Evolutionary conservation across 1,139 yeast genomes (phyloP), one percentile per base, ranked within the genome.

Genomic region (Debaryomycetaceae sp.): DNA sequence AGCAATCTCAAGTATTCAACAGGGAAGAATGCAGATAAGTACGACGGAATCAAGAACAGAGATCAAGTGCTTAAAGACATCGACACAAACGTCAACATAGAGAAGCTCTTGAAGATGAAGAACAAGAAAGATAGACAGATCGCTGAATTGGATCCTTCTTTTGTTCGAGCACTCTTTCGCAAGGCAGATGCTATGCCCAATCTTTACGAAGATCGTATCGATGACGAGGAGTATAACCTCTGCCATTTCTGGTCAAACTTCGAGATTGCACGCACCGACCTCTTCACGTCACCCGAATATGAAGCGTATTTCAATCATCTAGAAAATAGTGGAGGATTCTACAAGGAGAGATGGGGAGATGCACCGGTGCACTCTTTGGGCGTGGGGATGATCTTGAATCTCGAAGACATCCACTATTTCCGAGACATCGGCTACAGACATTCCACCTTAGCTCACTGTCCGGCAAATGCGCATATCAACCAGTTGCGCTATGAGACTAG

Each of bases 241-340:
- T 86, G 95, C 55, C 97, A 90, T 65, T 90, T 89, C 66, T 90
- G 97, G 97, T 83, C 95, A 36, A 90, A 90, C 66, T 90, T 90
- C 59, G 97, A 90, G 62, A 90, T 90, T 55, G 96, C 97, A 2
- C 67, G 87, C 43, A 77, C 88, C 3, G 89, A 83, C 54, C 62
- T 89, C 14, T 90, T 89, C 72, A 73, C 76, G 34, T 80, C 87
- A 22, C 75, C 78, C 9, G 62, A 72, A 24, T 90, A 90, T 62
- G 72, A 80, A 46, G 72, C 73, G 22, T 89, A 84, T 58, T 87
- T 86, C 60, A 65, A 81, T 34, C 80, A 73, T 51, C 65, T 90
- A 44, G 97, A 90, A 46, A 45, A 63, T 9, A 72, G 83, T 9
- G 89, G 91, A 7, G 97, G 97, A 0, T 90, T 90, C 58, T 88